phyloP scores from a whole-genome alignment of 345 rosid genomes.

The Tarenaya hassleriana region DNA sequence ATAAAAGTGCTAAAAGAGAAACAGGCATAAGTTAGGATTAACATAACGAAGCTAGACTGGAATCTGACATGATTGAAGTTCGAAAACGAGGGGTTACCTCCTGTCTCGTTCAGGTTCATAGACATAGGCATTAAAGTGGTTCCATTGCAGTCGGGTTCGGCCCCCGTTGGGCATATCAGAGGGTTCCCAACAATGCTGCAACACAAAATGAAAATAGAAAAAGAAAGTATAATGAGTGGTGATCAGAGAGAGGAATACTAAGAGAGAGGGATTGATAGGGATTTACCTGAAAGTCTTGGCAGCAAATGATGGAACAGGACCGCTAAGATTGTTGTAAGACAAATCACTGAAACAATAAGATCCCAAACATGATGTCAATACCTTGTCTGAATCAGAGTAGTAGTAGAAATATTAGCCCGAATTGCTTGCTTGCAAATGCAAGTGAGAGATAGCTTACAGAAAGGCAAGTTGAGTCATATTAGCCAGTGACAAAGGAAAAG shows the following conservation, averaged over 20 bases:
- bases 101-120: conserved; percentile 78
- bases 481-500: conserved; percentile 56
- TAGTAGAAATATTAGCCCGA: no score
- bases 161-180: conserved; percentile 74
- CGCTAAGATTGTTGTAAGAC: conserved; percentile 88
- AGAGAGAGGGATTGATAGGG: conserved; percentile 13
- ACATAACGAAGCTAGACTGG: not conserved
- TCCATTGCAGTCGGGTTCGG: conserved; percentile 86
- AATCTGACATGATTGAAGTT: not conserved
- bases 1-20: conserved; percentile 30
- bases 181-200: conserved; percentile 91
- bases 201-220: not conserved
- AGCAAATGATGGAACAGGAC: conserved; percentile 78
- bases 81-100: conserved; percentile 33
- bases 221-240: not conserved
- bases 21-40: not conserved
- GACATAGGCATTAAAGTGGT: conserved; percentile 86
- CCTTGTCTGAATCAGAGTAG: not conserved
- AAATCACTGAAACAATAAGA: conserved; percentile 49
- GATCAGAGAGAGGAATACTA: not conserved
- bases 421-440: not conserved
- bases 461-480: conserved; percentile 86
- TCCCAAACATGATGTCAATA: conserved; percentile 1
- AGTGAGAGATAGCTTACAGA: conserved; percentile 48
- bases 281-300: conserved; percentile 87